Evolutionary conservation across 805 yeast species (phyloP), one percentile per base, ranked within the genome.

Genomic region (Zygosaccharomyces kombuchaensis): DNA sequence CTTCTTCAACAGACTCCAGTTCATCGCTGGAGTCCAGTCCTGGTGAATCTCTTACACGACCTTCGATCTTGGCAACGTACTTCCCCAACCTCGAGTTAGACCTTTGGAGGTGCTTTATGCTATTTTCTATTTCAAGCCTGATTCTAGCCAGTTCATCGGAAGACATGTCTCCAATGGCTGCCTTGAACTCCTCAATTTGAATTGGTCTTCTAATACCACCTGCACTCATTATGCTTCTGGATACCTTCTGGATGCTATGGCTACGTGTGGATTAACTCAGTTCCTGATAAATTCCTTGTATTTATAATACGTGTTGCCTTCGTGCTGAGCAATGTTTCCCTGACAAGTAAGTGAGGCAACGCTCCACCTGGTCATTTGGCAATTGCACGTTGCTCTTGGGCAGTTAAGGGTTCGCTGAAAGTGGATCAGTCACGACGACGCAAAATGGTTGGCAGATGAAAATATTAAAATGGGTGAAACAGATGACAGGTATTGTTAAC

Each of bases 81-180:
- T 62, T 58, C 12, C 54, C 47, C 58, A 84, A 69, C 35, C 74
- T 65, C 22, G 62, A 60, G 53, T 81, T 82, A 1, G 87, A 78
- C 36, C 74, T 76, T 36, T 66, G 53, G 40, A 82, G 59, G 57
- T 77, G 79, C 2, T 51, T 46, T 13, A 79, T 57, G 13, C 84
- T 75, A 35, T 64, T 67, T 10, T 46, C 46, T n/a, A 77, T 55
- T 46, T 68, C 69, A 12, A 46, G 37, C 34, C 63, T 59, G 14
- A 73, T 57, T 1, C 56, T 47, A 7, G 52, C 40, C 34, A 77
- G 53, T 42, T 76, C 74, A 2, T 67, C 75, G 34, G 74, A 77
- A 0, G 79, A 63, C 21, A 81, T 71, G 1, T 78, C 81, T 14
- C 70, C 72, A n/a, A 80, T 72, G 30, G 83, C 81, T 0, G 63